Percentiles rank a stretch among this genome's conserved stretches.
Evolutionary conservation across 176 grass and related monocot species (phyloP).

Genomic region (Carex cristatella): DNA sequence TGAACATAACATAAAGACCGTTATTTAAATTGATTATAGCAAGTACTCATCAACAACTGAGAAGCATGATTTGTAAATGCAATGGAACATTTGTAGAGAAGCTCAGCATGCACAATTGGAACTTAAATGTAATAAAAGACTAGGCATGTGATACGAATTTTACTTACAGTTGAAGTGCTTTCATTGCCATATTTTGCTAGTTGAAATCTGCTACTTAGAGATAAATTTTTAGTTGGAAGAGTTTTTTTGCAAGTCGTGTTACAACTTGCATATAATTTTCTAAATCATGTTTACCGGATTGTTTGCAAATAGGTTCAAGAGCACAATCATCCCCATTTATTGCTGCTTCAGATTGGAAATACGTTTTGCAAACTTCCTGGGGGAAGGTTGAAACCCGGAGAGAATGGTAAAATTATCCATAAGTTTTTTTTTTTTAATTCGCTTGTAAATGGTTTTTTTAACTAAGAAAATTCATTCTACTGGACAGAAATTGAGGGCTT

Average conservation of each 20-base stretch:
- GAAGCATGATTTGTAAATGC: background rate
- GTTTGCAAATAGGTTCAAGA: slow-evolving; percentile 66
- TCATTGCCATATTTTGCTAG: background rate
- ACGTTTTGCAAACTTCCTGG: slow-evolving; percentile 99
- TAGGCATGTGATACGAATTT: background rate
- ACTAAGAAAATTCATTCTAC: background rate
- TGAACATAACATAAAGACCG: background rate
- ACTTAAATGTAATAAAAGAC: background rate
- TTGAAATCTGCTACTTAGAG: background rate
- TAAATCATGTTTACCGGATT: background rate
- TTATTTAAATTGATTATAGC: background rate
- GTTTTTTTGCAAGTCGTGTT: background rate
- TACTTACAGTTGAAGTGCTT: background rate
- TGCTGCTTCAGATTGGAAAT: slow-evolving; percentile 95
- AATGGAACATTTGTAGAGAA: background rate
- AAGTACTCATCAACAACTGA: background rate
- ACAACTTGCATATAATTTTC: background rate
- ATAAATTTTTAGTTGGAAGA: background rate
- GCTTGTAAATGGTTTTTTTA: background rate
- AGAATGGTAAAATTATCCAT: slow-evolving; percentile 52
- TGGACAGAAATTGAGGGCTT: slow-evolving; percentile 84
- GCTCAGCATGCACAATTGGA: background rate
- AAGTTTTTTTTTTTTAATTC: background rate
- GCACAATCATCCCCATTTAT: slow-evolving; percentile 93
- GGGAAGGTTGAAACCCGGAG: slow-evolving; percentile 91